These are phyloP conservation scores for Xylaria sp. DNA, from an alignment of 2,329 filamentous ascomycete species.

Conservation along the genomic window DNA sequence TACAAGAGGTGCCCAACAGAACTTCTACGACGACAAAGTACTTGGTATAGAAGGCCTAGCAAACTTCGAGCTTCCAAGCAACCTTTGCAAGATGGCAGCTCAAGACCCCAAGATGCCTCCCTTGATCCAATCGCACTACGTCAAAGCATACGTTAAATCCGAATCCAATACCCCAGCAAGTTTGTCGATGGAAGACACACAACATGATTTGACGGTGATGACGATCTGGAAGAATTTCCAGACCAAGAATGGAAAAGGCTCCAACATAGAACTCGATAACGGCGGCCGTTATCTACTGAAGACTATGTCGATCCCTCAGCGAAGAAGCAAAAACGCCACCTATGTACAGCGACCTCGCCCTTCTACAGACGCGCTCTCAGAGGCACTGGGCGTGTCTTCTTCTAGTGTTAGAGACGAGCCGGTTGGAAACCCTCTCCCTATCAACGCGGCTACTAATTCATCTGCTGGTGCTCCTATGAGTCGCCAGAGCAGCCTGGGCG, in stretches of 20 bases:
- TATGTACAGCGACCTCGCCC: slow-evolving; percentile 58
- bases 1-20: slow-evolving; percentile 64
- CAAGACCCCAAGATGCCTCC: slow-evolving; percentile 69
- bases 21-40: slow-evolving; percentile 67
- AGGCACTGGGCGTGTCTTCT: slow-evolving; percentile 60
- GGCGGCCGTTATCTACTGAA: slow-evolving; percentile 67
- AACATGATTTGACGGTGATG: slow-evolving; percentile 67
- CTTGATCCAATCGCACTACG: slow-evolving; percentile 66
- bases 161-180: slow-evolving; percentile 67
- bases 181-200: slow-evolving; percentile 62
- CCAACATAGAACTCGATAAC: slow-evolving; percentile 65
- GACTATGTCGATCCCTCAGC: slow-evolving; percentile 61
- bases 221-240: slow-evolving; percentile 67
- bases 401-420: slow-evolving; percentile 57
- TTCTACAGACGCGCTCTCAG: slow-evolving; percentile 61
- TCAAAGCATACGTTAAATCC: slow-evolving; percentile 64
- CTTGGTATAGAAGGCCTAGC: slow-evolving; percentile 69
- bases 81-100: slow-evolving; percentile 65
- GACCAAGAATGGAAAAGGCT: slow-evolving; percentile 61
- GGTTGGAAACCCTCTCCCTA: slow-evolving; percentile 37
- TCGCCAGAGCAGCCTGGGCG: slow-evolving; percentile 65
- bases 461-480: slow-evolving; percentile 61
- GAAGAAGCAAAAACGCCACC: slow-evolving; percentile 60
- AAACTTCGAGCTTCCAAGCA: slow-evolving; percentile 68
- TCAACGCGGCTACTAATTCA: slow-evolving; percentile 37